Evolutionary conservation across 768 basidiomycete species (phyloP).

Genomic region (Pleurotus eryngii): DNA sequence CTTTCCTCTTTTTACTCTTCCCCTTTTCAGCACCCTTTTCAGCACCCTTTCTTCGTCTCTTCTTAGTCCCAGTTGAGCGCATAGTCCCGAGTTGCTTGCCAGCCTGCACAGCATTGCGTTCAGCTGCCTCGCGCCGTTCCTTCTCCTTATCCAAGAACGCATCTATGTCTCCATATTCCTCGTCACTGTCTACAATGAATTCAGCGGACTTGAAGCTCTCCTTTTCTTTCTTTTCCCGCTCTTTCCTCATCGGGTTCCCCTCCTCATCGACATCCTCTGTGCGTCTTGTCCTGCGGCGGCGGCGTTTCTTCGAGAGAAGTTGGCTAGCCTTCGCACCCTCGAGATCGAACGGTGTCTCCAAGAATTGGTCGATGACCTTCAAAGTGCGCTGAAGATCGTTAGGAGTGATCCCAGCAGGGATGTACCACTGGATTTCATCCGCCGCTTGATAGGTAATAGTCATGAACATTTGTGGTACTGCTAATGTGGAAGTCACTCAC

Average conservation of each 20-base stretch:
- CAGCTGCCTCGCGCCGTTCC: conserved; percentile 51
- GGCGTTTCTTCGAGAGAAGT: conserved; percentile 62
- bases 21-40: conserved; percentile 27
- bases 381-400: conserved; percentile 64
- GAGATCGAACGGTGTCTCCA: conserved; percentile 77
- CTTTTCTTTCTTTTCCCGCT: conserved; percentile 60
- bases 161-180: conserved; percentile 76
- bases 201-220: conserved; percentile 79
- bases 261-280: conserved; percentile 40
- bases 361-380: conserved; percentile 79
- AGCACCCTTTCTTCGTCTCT: conserved; percentile 39
- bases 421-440: conserved; percentile 80
- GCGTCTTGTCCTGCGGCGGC: conserved; percentile 49
- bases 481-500: conserved; percentile 34
- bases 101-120: conserved; percentile 42
- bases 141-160: conserved; percentile 80
- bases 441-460: conserved; percentile 32
- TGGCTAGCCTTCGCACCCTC: conserved; percentile 73
- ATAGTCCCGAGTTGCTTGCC: conserved; percentile 43
- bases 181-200: conserved; percentile 91
- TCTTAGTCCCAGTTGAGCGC: conserved; percentile 50
- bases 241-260: conserved; percentile 53
- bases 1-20: conserved; percentile 27
- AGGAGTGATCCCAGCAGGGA: conserved; percentile 70
- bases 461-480: not conserved